Evolutionary conservation across 2,329 filamentous ascomycete genomes (phyloP).

Genomic region (Rugonectria rugulosa): DNA sequence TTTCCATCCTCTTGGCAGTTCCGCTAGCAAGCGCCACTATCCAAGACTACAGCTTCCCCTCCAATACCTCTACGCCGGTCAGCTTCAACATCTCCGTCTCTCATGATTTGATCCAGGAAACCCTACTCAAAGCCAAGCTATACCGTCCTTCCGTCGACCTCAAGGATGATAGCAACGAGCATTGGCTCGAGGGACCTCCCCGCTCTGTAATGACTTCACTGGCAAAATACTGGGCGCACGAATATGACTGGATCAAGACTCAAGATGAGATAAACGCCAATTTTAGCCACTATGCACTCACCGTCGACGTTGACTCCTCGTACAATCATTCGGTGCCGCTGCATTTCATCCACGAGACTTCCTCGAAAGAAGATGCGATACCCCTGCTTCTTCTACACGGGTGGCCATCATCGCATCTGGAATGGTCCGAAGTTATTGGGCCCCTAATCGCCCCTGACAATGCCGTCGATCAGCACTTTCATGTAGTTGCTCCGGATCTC

Average conservation of each 20-base stretch:
- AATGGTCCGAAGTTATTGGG: background rate
- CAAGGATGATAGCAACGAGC: background rate
- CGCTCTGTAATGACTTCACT: background rate
- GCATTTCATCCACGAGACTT: background rate
- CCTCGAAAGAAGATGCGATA: background rate
- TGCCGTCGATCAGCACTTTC: background rate
- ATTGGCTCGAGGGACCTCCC: slow-evolving; percentile 1
- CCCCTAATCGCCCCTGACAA: background rate
- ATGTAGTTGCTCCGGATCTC: background rate
- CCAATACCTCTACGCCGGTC: background rate
- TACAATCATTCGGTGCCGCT: background rate
- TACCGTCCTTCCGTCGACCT: slow-evolving; percentile 1
- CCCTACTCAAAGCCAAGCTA: background rate
- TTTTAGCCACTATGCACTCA: background rate
- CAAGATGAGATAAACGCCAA: slow-evolving; percentile 2
- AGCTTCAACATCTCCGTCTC: background rate
- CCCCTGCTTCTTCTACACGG: background rate
- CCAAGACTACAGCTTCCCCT: background rate
- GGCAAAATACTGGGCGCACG: background rate
- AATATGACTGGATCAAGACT: background rate
- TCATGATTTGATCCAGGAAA: background rate
- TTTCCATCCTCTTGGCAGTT: background rate
- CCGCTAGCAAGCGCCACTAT: background rate
- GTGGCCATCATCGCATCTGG: background rate
- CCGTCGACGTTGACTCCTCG: background rate